Evolutionary conservation across 1,284 basidiomycete genomes (phyloP).

Genomic region (Cutaneotrichosporon mucoides): DNA sequence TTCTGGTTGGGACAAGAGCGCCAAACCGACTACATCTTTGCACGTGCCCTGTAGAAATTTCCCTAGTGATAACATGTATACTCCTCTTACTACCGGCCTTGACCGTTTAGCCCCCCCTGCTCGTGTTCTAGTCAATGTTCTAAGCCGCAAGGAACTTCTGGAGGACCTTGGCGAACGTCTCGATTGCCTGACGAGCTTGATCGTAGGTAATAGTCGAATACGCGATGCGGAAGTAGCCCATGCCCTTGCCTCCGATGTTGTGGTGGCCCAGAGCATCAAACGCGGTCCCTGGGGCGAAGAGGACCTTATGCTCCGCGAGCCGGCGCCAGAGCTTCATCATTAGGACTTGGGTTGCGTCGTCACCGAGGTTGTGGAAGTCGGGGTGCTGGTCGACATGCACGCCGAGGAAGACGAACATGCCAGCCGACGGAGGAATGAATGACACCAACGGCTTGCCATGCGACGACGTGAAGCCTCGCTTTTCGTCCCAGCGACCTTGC

Average conservation of each 20-base stretch:
- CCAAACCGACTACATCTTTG: slow-evolving; percentile 16
- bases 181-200: slow-evolving; percentile 34
- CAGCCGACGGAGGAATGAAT: slow-evolving; percentile 62
- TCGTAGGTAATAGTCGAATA: slow-evolving; percentile 47
- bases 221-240: slow-evolving; percentile 47
- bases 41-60: background rate
- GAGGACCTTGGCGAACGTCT: slow-evolving; percentile 41
- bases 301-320: slow-evolving; percentile 44
- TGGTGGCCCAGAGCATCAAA: slow-evolving; percentile 43
- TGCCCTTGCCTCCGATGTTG: slow-evolving; percentile 40
- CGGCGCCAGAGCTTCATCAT: slow-evolving; percentile 41
- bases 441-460: slow-evolving; percentile 54
- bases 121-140: background rate
- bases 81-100: background rate
- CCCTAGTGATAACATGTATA: no score
- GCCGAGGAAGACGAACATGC: slow-evolving; percentile 57
- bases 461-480: slow-evolving; percentile 38
- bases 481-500: slow-evolving; percentile 49
- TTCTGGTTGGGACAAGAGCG: slow-evolving; percentile 14
- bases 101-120: background rate
- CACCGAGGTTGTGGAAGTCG: slow-evolving; percentile 45
- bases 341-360: slow-evolving; percentile 34
- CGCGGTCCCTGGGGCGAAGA: slow-evolving; percentile 46
- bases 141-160: slow-evolving; percentile 32
- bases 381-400: slow-evolving; percentile 63